These are phyloP conservation scores for Penicillium italicum DNA, from an alignment of 2,329 filamentous ascomycete genomes.

Conservation along the genomic window DNA sequence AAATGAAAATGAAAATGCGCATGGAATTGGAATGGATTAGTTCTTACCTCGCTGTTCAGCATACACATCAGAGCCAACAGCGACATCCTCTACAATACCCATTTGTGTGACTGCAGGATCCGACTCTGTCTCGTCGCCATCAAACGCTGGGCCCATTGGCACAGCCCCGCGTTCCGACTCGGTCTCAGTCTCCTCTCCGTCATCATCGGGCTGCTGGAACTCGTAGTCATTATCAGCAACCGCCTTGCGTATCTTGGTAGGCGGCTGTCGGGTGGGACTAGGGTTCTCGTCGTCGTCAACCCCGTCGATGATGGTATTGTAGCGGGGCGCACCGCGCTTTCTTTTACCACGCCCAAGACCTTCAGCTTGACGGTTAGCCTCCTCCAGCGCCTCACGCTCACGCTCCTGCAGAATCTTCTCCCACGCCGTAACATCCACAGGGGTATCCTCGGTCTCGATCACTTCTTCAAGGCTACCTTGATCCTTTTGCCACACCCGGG, in stretches of 20 bases:
- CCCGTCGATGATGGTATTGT: conserved; percentile 11
- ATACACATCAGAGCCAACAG: conserved; percentile 2
- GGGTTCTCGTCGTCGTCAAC: conserved; percentile 9
- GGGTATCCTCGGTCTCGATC: conserved; percentile 48
- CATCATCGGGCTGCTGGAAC: conserved; percentile 29
- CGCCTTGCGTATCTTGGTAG: conserved; percentile 21
- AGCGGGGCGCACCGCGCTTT: conserved; percentile 55
- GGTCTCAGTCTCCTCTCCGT: conserved; percentile 26
- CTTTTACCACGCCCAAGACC: conserved; percentile 83
- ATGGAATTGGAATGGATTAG: neutral
- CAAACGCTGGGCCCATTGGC: neutral
- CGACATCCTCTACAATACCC: neutral
- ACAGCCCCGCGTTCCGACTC: neutral
- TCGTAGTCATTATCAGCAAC: conserved; percentile 32
- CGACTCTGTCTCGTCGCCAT: neutral
- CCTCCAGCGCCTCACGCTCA: conserved; percentile 71
- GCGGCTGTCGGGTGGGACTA: conserved; percentile 13
- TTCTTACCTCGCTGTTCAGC: conserved; percentile 18
- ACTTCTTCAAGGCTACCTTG: conserved; percentile 62
- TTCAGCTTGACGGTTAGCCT: conserved; percentile 65
- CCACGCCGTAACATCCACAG: conserved; percentile 72
- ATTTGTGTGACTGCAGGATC: neutral
- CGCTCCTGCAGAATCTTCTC: conserved; percentile 82
- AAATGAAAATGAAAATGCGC: neutral
- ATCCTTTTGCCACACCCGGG: conserved; percentile 88